phyloP scores from a whole-genome alignment of 1,139 yeast genomes.

The Geotrichum restrictum region DNA sequence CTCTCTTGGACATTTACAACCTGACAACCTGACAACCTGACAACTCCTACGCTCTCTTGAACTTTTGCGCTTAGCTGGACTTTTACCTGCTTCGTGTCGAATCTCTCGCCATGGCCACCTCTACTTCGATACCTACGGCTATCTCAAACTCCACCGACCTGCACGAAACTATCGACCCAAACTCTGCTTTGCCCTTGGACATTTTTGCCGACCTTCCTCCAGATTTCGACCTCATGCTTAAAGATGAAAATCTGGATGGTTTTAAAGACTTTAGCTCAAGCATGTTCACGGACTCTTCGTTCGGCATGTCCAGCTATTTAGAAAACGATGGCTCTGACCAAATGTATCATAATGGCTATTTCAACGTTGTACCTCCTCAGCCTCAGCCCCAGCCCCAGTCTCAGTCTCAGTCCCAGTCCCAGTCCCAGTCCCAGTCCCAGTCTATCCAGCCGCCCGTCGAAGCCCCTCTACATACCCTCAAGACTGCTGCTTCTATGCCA shows the following conservation, averaged over 20 bases:
- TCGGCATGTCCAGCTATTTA: background rate
- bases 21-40: background rate
- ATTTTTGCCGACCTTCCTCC: conserved; percentile 5
- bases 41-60: background rate
- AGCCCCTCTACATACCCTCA: conserved; percentile 3
- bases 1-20: background rate
- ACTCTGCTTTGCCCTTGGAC: background rate
- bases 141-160: background rate
- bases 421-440: too few relatives aligned
- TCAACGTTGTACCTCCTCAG: background rate
- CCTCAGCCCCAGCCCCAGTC: background rate
- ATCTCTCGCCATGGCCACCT: background rate
- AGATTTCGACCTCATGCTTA: conserved; percentile 6
- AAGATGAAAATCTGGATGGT: conserved; percentile 2
- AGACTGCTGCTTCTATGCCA: conserved; percentile 14
- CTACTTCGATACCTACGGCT: background rate
- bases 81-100: background rate
- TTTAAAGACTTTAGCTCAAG: background rate
- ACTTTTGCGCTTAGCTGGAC: too few relatives aligned
- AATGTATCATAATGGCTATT: background rate
- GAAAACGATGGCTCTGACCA: background rate
- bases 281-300: conserved; percentile 5
- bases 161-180: background rate
- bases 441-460: too few relatives aligned
- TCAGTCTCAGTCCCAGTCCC: too few relatives aligned